These are phyloP conservation scores for Isabelozyma gotoi DNA, from an alignment of 805 yeast genomes.

Conservation along the genomic window DNA sequence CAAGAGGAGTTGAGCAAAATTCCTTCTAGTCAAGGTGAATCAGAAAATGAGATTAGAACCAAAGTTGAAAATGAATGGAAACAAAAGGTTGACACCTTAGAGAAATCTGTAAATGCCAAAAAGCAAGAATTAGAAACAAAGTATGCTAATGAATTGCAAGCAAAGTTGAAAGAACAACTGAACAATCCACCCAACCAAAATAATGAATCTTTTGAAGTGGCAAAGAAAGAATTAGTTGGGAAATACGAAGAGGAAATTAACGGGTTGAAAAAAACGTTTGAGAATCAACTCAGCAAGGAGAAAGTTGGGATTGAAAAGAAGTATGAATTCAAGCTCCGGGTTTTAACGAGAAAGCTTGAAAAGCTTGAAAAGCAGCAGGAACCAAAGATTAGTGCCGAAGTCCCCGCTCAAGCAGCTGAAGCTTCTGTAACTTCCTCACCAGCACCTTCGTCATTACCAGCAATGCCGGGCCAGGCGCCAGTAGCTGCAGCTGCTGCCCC, in stretches of 20 bases:
- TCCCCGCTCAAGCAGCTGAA: not conserved
- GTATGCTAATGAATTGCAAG: slow-evolving; percentile 19
- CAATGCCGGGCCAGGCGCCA: too few species aligned
- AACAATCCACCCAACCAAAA: not conserved
- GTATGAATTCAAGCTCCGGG: slow-evolving; percentile 55
- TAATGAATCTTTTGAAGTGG: slow-evolving; percentile 1
- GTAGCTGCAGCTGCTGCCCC: not conserved
- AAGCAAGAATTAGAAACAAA: slow-evolving; percentile 39
- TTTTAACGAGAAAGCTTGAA: slow-evolving; percentile 55
- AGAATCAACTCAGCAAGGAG: slow-evolving; percentile 16
- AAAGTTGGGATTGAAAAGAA: slow-evolving; percentile 52
- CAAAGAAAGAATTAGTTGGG: slow-evolving; percentile 8
- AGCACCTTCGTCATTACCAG: not conserved
- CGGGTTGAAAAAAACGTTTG: slow-evolving; percentile 21
- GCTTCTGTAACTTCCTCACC: not conserved
- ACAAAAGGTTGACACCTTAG: slow-evolving; percentile 15
- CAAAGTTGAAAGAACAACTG: slow-evolving; percentile 13
- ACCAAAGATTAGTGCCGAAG: not conserved
- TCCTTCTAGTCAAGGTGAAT: slow-evolving; percentile 18
- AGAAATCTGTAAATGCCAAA: slow-evolving; percentile 14
- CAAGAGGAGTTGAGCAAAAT: slow-evolving; percentile 33
- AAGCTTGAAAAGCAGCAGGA: slow-evolving; percentile 39
- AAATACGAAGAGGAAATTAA: slow-evolving; percentile 17
- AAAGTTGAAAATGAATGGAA: slow-evolving; percentile 23
- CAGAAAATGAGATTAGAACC: slow-evolving; percentile 18